phyloP scores from a whole-genome alignment of 331 rosid genomes.

The Cucumis variabilis region DNA sequence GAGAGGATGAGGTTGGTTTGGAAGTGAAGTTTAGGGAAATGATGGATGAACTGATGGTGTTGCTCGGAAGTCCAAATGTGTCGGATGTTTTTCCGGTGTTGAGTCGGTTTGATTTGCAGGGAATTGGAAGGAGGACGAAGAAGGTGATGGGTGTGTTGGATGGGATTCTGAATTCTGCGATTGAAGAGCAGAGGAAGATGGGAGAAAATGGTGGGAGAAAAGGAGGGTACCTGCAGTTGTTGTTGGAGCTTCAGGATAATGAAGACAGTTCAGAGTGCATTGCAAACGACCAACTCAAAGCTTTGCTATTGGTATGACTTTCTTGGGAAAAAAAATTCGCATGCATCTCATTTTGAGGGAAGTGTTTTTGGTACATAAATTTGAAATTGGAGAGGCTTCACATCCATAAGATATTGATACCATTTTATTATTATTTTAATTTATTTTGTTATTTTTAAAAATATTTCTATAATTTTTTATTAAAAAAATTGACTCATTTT shows the following conservation, averaged over 20 bases:
- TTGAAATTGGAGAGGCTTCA: too few species aligned
- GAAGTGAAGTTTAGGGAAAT: constrained; percentile 33
- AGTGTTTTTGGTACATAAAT: too few species aligned
- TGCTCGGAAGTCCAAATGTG: constrained; percentile 38
- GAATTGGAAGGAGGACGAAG: constrained; percentile 38
- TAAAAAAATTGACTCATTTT: too few species aligned
- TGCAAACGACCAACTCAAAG: constrained; percentile 38
- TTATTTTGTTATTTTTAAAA: too few species aligned
- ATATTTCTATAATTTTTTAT: too few species aligned
- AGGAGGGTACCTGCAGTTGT: constrained; percentile 35
- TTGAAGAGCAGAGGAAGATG: constrained; percentile 28
- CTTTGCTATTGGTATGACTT: constrained; percentile 39
- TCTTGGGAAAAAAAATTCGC: too few species aligned
- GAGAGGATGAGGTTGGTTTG: background rate
- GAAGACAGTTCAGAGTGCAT: constrained; percentile 24
- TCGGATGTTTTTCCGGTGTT: constrained; percentile 42
- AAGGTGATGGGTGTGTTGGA: constrained; percentile 12
- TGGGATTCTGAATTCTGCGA: constrained; percentile 25
- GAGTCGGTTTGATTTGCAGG: constrained; percentile 46
- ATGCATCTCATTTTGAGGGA: too few species aligned
- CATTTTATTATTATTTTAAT: too few species aligned
- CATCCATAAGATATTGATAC: too few species aligned
- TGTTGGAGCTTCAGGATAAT: constrained; percentile 32
- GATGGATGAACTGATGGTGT: constrained; percentile 25
- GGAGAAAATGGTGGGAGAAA: background rate